Evolutionary conservation across 2,329 filamentous ascomycete genomes (phyloP).

Genomic region (Fusarium pininemorale): DNA sequence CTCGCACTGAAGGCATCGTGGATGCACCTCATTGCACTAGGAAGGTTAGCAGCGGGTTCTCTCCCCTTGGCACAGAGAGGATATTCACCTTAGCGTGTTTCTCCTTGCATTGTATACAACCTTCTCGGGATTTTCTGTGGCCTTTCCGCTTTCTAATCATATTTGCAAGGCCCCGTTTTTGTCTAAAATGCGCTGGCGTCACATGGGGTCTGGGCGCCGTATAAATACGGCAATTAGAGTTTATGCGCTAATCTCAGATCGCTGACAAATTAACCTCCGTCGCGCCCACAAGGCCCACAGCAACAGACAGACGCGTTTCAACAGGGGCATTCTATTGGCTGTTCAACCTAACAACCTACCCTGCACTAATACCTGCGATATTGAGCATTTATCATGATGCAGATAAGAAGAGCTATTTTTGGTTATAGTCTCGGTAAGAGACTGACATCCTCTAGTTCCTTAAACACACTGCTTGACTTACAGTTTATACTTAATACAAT

Average conservation of each 20-base stretch:
- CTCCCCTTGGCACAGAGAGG: background rate
- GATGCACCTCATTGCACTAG: background rate
- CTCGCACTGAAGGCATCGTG: background rate
- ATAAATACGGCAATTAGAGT: background rate
- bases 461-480: fast-evolving
- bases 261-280: background rate
- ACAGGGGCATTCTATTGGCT: no score
- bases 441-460: background rate
- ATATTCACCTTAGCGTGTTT: background rate
- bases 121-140: background rate
- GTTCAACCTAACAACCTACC: no score
- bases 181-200: background rate
- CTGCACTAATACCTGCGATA: no score
- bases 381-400: no score
- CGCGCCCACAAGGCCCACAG: background rate
- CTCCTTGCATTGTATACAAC: background rate
- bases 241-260: background rate
- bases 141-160: background rate
- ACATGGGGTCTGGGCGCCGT: background rate
- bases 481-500: no score
- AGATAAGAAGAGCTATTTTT: no score
- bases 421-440: no score
- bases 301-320: no score
- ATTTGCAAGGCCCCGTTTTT: no score
- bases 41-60: background rate